Conservation (phyloP, 2,329 filamentous ascomycete genomes). For the Colletotrichum spaethianum region DNA sequence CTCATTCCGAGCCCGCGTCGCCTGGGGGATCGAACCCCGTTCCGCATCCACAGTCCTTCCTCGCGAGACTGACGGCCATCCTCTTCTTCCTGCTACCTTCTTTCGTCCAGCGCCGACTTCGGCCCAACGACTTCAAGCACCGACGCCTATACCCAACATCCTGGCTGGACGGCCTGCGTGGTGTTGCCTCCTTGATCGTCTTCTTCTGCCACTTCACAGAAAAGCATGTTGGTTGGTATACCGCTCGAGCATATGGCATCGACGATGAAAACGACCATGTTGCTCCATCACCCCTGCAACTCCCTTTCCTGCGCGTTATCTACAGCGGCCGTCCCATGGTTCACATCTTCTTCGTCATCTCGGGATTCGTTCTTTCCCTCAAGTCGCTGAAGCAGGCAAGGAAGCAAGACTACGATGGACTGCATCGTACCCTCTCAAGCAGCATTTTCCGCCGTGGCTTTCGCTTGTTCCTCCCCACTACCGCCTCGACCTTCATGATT, state of each 20-base stretch:
- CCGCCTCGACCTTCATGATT: constrained; percentile 58
- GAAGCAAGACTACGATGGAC: constrained; percentile 53
- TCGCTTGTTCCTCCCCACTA: constrained; percentile 61
- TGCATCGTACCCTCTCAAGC: constrained; percentile 58
- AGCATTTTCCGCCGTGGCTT: constrained; percentile 63
- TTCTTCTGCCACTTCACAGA: constrained; percentile 64
- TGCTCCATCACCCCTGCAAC: constrained; percentile 55
- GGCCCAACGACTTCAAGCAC: constrained; percentile 43
- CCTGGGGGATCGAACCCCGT: constrained; percentile 15
- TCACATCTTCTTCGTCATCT: constrained; percentile 67
- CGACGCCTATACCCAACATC: constrained; percentile 56
- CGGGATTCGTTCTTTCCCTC: constrained; percentile 62
- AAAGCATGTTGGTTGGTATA: constrained; percentile 53
- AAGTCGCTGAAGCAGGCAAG: constrained; percentile 60
- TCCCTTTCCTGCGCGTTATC: constrained; percentile 60
- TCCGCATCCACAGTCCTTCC: constrained; percentile 8
- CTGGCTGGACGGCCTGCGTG: constrained; percentile 65
- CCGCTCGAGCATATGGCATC: constrained; percentile 52
- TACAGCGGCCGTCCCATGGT: constrained; percentile 64
- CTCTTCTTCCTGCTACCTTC: constrained; percentile 49
- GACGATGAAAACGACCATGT: constrained; percentile 47
- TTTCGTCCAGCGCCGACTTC: constrained; percentile 50
- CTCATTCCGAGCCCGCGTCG: constrained; percentile 27
- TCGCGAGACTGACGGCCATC: constrained; percentile 31
- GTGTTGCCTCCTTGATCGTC: constrained; percentile 63